Conservation (phyloP, 305 asterid species). For the Fraxinus sp. region DNA sequence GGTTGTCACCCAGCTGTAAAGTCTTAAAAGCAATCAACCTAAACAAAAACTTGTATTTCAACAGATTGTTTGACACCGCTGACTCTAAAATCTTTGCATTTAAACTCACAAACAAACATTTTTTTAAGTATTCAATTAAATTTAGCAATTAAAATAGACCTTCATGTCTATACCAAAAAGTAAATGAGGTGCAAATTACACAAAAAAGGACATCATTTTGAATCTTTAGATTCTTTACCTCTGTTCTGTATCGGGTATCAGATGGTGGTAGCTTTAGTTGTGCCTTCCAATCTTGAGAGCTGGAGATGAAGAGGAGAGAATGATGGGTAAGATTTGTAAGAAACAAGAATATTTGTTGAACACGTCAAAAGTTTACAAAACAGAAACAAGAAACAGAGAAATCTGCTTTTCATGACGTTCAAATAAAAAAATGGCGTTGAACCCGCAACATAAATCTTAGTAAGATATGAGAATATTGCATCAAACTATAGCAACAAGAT, state of each 20-base stretch:
- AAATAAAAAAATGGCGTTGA: not conserved
- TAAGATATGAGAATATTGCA: not conserved
- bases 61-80: not conserved
- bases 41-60: not conserved
- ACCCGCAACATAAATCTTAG: not conserved
- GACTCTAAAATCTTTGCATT: not conserved
- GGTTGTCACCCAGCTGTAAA: not conserved
- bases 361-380: not conserved
- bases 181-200: not conserved
- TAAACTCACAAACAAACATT: conserved; percentile 1
- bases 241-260: conserved; percentile 82
- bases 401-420: not conserved
- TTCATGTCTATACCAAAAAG: not conserved
- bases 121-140: not conserved
- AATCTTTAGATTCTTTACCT: conserved; percentile 46
- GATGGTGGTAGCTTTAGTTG: conserved; percentile 61
- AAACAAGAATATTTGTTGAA: not conserved
- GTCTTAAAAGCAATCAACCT: not conserved
- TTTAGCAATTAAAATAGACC: not conserved
- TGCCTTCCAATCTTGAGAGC: conserved; percentile 93
- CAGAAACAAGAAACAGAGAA: not conserved
- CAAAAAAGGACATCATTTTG: not conserved
- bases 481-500: not conserved
- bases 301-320: conserved; percentile 29
- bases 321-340: not conserved